Evolutionary conservation across 1,284 basidiomycete species (phyloP).

Genomic region (Trichosporon sp.): DNA sequence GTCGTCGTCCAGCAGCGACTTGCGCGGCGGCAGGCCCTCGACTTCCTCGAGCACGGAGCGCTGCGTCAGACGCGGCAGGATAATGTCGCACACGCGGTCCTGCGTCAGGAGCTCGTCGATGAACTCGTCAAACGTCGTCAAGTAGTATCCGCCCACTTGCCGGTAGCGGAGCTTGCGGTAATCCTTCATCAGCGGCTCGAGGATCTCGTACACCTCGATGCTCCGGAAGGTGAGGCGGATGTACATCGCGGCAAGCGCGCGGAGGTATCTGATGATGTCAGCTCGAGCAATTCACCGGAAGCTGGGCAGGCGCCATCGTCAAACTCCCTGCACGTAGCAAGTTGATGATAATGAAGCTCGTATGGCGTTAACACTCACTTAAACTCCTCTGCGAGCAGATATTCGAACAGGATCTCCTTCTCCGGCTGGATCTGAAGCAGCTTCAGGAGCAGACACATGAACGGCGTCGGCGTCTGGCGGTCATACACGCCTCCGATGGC

Average conservation of each 20-base stretch:
- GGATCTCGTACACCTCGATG: slow-evolving; percentile 84
- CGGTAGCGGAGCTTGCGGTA: slow-evolving; percentile 84
- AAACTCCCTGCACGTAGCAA: too few species aligned
- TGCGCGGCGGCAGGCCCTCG: slow-evolving; percentile 79
- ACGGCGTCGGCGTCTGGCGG: slow-evolving; percentile 88
- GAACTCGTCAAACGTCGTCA: slow-evolving; percentile 92
- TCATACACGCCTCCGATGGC: slow-evolving; percentile 87
- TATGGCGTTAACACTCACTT: slow-evolving; percentile 67
- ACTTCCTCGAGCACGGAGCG: slow-evolving; percentile 87
- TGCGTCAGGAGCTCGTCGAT: slow-evolving; percentile 80
- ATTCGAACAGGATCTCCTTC: slow-evolving; percentile 92
- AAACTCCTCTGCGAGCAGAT: slow-evolving; percentile 92
- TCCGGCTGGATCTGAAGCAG: slow-evolving; percentile 96
- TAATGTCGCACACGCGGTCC: slow-evolving; percentile 94
- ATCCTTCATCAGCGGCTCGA: slow-evolving; percentile 93
- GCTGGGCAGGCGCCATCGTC: neutral
- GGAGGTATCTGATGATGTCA: slow-evolving; percentile 70
- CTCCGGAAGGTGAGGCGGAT: slow-evolving; percentile 90
- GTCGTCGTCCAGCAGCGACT: slow-evolving; percentile 65
- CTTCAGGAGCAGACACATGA: slow-evolving; percentile 88
- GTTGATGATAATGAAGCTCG: too few species aligned
- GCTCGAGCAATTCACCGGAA: neutral
- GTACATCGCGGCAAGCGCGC: slow-evolving; percentile 91
- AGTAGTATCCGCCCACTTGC: slow-evolving; percentile 73
- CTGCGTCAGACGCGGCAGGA: slow-evolving; percentile 85